Conservation (phyloP, 2,329 filamentous ascomycete genomes). For the Tolypocladium inflatum region DNA sequence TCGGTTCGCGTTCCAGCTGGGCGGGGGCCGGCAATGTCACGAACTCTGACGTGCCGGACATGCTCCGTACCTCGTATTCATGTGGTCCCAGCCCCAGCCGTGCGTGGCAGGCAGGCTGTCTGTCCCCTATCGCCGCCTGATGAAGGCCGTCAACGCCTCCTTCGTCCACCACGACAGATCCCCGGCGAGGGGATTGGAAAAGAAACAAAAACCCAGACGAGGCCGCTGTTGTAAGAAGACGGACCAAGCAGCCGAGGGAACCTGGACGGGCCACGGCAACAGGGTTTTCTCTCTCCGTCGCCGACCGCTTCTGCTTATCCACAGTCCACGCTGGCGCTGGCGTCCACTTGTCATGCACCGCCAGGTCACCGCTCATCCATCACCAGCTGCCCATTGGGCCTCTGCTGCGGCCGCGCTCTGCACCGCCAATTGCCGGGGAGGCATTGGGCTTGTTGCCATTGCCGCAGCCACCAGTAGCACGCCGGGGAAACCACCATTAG, state of each 20-base stretch:
- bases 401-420: too few relatives aligned
- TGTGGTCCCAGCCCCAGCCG: too few relatives aligned
- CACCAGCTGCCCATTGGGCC: background rate
- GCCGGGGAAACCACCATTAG: too few relatives aligned
- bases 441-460: background rate
- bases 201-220: background rate
- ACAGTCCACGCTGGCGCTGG: background rate
- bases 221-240: background rate
- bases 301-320: background rate
- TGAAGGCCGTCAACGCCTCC: background rate
- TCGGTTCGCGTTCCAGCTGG: background rate
- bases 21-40: background rate
- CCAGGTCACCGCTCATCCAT: background rate
- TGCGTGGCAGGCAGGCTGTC: too few relatives aligned
- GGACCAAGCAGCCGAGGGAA: background rate
- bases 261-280: background rate
- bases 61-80: background rate
- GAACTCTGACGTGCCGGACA: background rate
- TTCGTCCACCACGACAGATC: background rate
- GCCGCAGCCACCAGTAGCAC: too few relatives aligned
- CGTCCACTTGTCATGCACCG: background rate
- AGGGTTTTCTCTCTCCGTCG: background rate
- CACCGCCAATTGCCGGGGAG: background rate
- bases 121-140: background rate
- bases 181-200: background rate